These are phyloP conservation scores for Arachis monticola DNA, from an alignment of 331 rosid genomes.

Conservation along the genomic window DNA sequence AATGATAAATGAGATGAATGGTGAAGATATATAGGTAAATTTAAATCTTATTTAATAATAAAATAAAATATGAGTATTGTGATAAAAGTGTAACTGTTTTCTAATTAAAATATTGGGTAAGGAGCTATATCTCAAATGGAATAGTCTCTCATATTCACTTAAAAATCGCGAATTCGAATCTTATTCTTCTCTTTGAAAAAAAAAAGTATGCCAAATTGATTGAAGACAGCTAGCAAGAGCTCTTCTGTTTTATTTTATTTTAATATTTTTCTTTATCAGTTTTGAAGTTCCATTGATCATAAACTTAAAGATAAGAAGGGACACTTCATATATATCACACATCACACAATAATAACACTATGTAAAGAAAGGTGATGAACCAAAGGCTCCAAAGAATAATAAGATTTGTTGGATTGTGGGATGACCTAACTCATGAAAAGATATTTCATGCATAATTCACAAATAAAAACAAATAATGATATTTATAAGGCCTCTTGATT, in stretches of 20 bases:
- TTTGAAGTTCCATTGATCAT: constrained; percentile 28
- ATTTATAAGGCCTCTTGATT: too few relatives aligned
- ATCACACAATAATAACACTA: constrained; percentile 31
- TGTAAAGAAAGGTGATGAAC: constrained; percentile 19
- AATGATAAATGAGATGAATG: too few relatives aligned
- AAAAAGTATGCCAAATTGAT: constrained; percentile 13
- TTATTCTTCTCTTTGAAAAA: too few relatives aligned
- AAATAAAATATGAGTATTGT: too few relatives aligned
- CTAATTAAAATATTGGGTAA: too few relatives aligned
- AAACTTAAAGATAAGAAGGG: constrained; percentile 47
- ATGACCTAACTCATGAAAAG: constrained; percentile 50
- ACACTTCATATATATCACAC: not conserved
- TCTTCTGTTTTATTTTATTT: not conserved
- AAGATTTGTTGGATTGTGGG: constrained; percentile 33
- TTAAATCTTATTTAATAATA: too few relatives aligned
- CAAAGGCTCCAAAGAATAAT: not conserved
- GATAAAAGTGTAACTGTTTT: not conserved
- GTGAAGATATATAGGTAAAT: too few relatives aligned
- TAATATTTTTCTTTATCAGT: not conserved
- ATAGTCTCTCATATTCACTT: too few relatives aligned
- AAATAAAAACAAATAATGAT: too few relatives aligned
- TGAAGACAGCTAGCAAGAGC: constrained; percentile 41
- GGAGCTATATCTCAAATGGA: too few relatives aligned
- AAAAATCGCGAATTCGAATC: too few relatives aligned
- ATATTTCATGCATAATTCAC: constrained; percentile 25